These are phyloP conservation scores for Tillandsia fasciculata DNA, from an alignment of 176 grass and related monocot species.

Conservation along the genomic window DNA sequence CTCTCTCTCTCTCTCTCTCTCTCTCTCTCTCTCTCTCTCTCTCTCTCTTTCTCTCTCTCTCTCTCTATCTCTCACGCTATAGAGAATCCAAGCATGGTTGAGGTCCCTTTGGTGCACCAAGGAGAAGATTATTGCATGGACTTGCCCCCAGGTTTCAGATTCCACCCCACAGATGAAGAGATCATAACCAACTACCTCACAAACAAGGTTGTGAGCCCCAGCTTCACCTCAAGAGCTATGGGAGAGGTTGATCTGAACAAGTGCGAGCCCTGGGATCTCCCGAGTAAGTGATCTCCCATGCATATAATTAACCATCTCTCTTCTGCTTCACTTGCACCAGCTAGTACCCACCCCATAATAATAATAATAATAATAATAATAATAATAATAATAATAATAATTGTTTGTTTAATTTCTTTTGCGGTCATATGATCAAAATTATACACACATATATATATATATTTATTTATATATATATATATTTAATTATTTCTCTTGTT, in stretches of 20 bases:
- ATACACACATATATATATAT: too few relatives aligned
- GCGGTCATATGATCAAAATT: too few relatives aligned
- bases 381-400: not conserved
- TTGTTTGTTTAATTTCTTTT: not conserved
- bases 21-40: not conserved
- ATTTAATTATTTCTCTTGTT: too few relatives aligned
- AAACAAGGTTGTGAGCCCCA: slow-evolving; percentile 29
- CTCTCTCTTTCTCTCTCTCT: not conserved
- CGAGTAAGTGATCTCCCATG: not conserved
- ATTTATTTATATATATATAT: too few relatives aligned
- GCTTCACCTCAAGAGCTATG: slow-evolving; percentile 24
- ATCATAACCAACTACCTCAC: slow-evolving; percentile 45
- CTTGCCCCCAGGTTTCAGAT: slow-evolving; percentile 53
- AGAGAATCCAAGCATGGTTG: not conserved
- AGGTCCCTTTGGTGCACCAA: not conserved
- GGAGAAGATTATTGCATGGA: slow-evolving; percentile 17
- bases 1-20: not conserved
- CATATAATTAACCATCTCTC: not conserved
- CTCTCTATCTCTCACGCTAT: not conserved
- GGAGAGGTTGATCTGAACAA: slow-evolving; percentile 16
- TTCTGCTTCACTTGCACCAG: not conserved
- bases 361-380: not conserved
- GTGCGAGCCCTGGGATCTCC: slow-evolving; percentile 10
- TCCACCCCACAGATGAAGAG: slow-evolving; percentile 43
- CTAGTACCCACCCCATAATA: too few relatives aligned